Base-by-base conservation (phyloP, 192 early-diverging fungal species). In the Podila minutissima region DNA sequence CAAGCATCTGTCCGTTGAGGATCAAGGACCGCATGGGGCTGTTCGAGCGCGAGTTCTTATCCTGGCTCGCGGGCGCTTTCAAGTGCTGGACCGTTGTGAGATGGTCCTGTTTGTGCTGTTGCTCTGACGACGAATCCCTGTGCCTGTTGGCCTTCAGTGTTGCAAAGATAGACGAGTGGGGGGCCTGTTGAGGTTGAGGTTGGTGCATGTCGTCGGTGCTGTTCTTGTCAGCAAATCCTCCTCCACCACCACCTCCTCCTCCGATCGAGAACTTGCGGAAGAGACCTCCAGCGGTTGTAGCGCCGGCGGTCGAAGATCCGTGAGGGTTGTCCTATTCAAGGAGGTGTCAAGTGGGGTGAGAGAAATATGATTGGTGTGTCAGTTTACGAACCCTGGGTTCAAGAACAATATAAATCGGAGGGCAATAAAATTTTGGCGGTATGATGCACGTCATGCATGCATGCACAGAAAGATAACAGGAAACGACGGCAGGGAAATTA, bases 11-110 rank as follows among this genome's bases (percentile, higher is more conserved):
- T 12, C 77, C 77, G 26, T 68, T 81, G 17, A 81, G 70, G 24
- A 81, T 73, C 77, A 81, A 70, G 69, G 31, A 72, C 33, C 77
- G 15, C 77, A 81, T 81, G 5, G 77, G 77, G 22, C 66, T 81
- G 33, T 57, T 59, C 0, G 77, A 63, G 32, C 77, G 55, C 15
- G 76, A 72, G 51, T 50, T 66, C 26, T 53, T 66, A 0, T 67
- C 70, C 24, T 53, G 53, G 8, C 64, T 60, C 19, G 2, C 48
- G 29, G 49, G 2, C 19, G 59, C 7, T n/a, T 71, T 63, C 19
- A 62, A 5, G 32, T 63, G 28, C 49, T 72, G 49, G 58, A 66
- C 62, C 9, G 69, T 22, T 32, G 22, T 46, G 24, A 50, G 0
- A 31, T 74, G 65, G 28, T 48, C 17, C 7, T 46, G 32, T 31